Base-by-base conservation (phyloP, 2,329 filamentous ascomycete genomes). In the Fusarium oxysporum region DNA sequence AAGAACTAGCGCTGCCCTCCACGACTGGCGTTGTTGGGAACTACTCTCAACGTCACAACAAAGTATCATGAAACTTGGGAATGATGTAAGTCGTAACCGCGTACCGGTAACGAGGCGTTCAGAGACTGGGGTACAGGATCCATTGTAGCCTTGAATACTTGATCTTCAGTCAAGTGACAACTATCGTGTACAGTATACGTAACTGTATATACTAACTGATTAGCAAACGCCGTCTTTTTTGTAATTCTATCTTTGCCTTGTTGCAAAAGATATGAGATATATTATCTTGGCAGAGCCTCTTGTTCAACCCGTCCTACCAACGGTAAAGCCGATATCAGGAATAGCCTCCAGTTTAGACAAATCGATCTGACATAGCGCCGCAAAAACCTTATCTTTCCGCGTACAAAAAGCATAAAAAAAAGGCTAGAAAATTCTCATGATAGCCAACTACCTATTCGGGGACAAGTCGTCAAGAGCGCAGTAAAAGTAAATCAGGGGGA, bases 11-110 rank as follows among this genome's bases (percentile, higher is more conserved):
- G 65, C 51, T 19, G 38, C 28, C 68, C 60, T 66, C 59, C 65
- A 63, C 54, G 55, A 30, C 64, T 71, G 55, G 62, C 32, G 54
- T 76, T 72, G 70, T 76, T 77, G 68, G 53, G 70, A 60, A 55
- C 43, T 47, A 40, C 17, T 23, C 65, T 73, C 70, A 72, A 75
- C 66, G 72, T 75, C 64, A 68, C 71, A 40, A 54, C 43, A 50
- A 37, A 59, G 69, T 28, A 51, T 62, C 35, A 62, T 69, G 62
- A 65, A 72, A 57, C 53, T 41, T 35, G 19, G 38, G 51, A 45
- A 65, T 65, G 72, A 70, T 65, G 57, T 57, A 69, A 73, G 48
- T 41, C 35, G 47, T 38, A 58, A 48, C 53, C 55, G 35, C 28
- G 58, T 61, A 48, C 33, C 8, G 44, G 32, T 41, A 55, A 45